These are phyloP conservation scores for Rubroshorea leprosula DNA, from an alignment of 345 rosid species.

Conservation along the genomic window DNA sequence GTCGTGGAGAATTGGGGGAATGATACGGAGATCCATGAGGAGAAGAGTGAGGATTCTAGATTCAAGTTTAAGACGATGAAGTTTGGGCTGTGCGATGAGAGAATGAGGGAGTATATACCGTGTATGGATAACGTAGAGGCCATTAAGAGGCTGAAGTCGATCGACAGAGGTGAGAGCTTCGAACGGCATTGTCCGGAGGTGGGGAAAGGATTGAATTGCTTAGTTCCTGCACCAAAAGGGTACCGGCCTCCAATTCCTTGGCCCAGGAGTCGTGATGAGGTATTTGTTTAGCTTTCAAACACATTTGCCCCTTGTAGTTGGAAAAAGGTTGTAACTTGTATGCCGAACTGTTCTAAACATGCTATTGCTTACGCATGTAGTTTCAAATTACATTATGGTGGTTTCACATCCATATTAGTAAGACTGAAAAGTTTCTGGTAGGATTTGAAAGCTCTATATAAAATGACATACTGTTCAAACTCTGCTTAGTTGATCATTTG, in stretches of 20 bases:
- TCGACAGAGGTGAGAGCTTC: slow-evolving; percentile 70
- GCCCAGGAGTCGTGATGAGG: slow-evolving; percentile 98
- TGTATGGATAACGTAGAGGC: slow-evolving; percentile 84
- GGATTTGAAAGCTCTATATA: too few species aligned
- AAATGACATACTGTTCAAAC: too few species aligned
- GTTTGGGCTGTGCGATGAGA: slow-evolving; percentile 47
- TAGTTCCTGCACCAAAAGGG: slow-evolving; percentile 70
- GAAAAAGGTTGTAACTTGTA: too few species aligned
- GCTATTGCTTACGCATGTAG: too few species aligned
- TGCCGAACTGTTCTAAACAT: too few species aligned
- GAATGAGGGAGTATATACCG: slow-evolving; percentile 75
- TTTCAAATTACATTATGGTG: too few species aligned
- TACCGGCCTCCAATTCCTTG: slow-evolving; percentile 72
- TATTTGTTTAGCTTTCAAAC: slow-evolving; percentile 10
- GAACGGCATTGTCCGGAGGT: slow-evolving; percentile 80
- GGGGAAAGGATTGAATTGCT: slow-evolving; percentile 64
- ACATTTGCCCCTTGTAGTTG: background rate
- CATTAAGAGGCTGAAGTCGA: slow-evolving; percentile 54
- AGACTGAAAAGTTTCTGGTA: too few species aligned
- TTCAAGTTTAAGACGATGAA: slow-evolving; percentile 29
- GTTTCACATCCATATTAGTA: too few species aligned
- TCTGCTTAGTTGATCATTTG: too few species aligned
- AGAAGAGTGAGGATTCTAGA: slow-evolving; percentile 15
- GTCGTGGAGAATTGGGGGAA: slow-evolving; percentile 51
- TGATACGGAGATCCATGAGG: slow-evolving; percentile 25